phyloP scores from a whole-genome alignment of 768 basidiomycete species.

The Serendipita indica region DNA sequence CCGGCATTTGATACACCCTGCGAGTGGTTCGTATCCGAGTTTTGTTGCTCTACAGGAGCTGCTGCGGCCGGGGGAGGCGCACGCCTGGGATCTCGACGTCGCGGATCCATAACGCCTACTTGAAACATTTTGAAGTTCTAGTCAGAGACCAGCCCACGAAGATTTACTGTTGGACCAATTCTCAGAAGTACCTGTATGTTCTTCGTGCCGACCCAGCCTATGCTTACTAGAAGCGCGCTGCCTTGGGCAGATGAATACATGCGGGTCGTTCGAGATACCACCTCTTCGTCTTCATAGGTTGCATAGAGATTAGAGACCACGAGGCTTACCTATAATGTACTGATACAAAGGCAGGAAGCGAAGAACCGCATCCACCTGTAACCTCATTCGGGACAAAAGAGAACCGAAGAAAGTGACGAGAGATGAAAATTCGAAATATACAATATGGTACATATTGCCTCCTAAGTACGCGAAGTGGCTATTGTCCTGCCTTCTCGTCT shows the following conservation, averaged over 20 bases:
- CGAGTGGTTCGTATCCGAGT: neutral
- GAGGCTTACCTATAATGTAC: no score
- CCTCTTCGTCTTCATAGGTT: no score
- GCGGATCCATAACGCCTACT: neutral
- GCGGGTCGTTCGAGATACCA: conserved; percentile 9
- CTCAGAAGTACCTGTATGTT: conserved; percentile 14
- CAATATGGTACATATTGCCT: no score
- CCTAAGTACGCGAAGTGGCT: no score
- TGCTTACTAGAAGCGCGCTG: neutral
- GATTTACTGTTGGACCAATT: neutral
- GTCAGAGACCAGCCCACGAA: neutral
- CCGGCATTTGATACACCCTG: neutral
- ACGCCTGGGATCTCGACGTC: neutral
- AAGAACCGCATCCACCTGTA: no score
- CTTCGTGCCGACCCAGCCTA: neutral
- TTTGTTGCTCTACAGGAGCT: neutral
- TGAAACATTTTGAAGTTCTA: neutral
- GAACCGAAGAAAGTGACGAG: no score
- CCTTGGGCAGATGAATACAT: neutral
- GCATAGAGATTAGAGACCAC: no score
- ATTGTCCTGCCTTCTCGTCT: no score
- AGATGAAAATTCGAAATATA: no score
- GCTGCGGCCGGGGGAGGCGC: conserved; percentile 8
- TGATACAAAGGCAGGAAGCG: no score
- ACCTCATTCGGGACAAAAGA: no score